Evolutionary conservation across 1,284 basidiomycete genomes (phyloP), one percentile per base, ranked within the genome.

Genomic region (Phaffia rhodozyma): DNA sequence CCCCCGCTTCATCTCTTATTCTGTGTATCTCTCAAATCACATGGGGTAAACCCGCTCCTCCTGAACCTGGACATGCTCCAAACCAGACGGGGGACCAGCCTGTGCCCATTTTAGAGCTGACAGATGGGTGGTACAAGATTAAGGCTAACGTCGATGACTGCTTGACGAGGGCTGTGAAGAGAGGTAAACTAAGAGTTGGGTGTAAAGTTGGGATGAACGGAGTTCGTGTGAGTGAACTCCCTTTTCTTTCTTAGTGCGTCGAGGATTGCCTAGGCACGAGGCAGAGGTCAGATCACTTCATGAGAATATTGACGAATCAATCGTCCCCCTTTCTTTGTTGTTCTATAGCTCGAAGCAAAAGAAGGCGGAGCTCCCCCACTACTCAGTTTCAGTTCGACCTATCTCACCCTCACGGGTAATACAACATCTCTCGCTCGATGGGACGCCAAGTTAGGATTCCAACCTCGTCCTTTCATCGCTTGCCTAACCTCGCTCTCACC

Each of bases 81-180:
- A 67, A 58, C 43, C 18, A 55, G 55, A 23, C 25, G 32, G 34
- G 47, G 38, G 38, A 43, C 38, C 38, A 43, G 13, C 38, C 30
- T 25, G 21, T 63, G 43, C 78, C 29, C 71, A 78, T 67, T 80
- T 83, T 27, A 80, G 92, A 96, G 74, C 78, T 98, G 18, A 92
- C 91, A 0, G 96, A 98, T 72, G 94, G 94, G 11, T 98, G 94
- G 96, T 98, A 98, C 71, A 79, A 84, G 43, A 80, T 98, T 18
- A 82, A 85, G 16, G 87, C 90, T 0, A 79, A 80, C 50, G 78
- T 91, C 5, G 93, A 97, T 73, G 77, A 79, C 18, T 81, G 86
- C 1, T 77, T 98, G 11, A 79, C 79, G 1, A 80, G 85, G 29
- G 94, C 91, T 0, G 78, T 88, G 5, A 76, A 77, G 49, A 81